Base-by-base conservation (phyloP, 768 basidiomycete genomes). In the Amanita brunnescens region DNA sequence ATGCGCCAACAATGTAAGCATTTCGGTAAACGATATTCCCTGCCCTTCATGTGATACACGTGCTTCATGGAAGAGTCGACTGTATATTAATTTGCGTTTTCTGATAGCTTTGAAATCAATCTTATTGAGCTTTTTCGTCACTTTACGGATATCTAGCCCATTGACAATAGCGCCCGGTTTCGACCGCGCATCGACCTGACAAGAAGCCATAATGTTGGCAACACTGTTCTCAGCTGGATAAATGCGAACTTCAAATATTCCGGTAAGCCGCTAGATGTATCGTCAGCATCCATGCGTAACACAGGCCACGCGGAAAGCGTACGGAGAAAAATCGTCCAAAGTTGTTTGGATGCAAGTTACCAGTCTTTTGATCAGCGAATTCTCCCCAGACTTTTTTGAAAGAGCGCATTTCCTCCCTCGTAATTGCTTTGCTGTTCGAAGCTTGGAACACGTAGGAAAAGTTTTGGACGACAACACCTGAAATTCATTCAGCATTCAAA, bases 321-420 rank as follows among this genome's bases (percentile, higher is more conserved):
- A 96, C 94, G 2, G 76, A 73, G 48, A 97, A 87, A 73, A 97
- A 96, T 5, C 76, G 75, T 13, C 83, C 81, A 54, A 95, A 84
- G 30, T 76, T 75, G 23, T 69, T 68, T 1, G 83, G 81, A 54
- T 83, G 80, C 35, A 98, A 71, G 60, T 85, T 83, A 0, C 91
- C 90, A 0, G 86, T 91, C 50, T 84, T 80, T 7, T 79, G 73
- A 52, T 85, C 80, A 20, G 93, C 84, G 61, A 84, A 90, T 62
- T 85, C 79, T 2, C 86, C 84, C 95, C 95, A 98, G 2, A 88
- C 77, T 61, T 91, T 90, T 73, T 98, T 98, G 78, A 92, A 97
- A 1, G 82, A 72, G 30, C 95, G 83, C 82, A 97, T 95, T 62
- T 96, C 86, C 57, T 91, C 87, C 45, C 95, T 77, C 16, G 85